Evolutionary conservation across 768 basidiomycete genomes (phyloP).

Genomic region (Stropharia rugosoannulata): DNA sequence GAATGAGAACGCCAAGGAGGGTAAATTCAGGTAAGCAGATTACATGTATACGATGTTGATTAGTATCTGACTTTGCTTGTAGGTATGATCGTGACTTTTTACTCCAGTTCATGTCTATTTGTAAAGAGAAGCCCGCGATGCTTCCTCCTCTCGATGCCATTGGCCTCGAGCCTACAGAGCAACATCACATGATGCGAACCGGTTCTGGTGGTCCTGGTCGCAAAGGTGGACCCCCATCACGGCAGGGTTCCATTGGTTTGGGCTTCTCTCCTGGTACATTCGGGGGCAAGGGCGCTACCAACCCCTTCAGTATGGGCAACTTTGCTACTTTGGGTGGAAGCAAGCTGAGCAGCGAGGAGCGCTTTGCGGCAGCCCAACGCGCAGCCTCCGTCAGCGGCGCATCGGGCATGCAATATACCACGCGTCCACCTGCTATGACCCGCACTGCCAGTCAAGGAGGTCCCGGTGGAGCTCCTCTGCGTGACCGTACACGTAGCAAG

Average conservation of each 20-base stretch:
- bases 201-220: conserved; percentile 62
- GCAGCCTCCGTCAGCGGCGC: conserved; percentile 57
- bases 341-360: conserved; percentile 72
- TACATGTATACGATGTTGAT: neutral
- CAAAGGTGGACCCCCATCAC: conserved; percentile 34
- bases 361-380: conserved; percentile 50
- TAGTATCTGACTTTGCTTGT: conserved; percentile 4
- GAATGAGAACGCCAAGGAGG: conserved; percentile 79
- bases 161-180: conserved; percentile 80
- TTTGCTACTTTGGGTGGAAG: conserved; percentile 49
- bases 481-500: conserved; percentile 72
- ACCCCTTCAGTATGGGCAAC: conserved; percentile 61
- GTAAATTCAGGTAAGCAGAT: conserved; percentile 75
- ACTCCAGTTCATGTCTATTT: conserved; percentile 92
- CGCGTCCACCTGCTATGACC: conserved; percentile 57
- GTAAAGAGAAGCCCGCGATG: conserved; percentile 92
- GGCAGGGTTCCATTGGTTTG: conserved; percentile 46
- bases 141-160: conserved; percentile 89
- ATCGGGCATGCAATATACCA: conserved; percentile 48
- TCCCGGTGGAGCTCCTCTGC: conserved; percentile 49
- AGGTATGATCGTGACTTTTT: conserved; percentile 98
- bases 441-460: conserved; percentile 70
- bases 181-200: conserved; percentile 56
- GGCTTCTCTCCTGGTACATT: conserved; percentile 41
- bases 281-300: conserved; percentile 41